A percentile compares a stretch with the other conserved stretches of the same genome.
These are phyloP conservation scores for Saturnispora sekii DNA, from an alignment of 805 yeast species.

Conservation along the genomic window DNA sequence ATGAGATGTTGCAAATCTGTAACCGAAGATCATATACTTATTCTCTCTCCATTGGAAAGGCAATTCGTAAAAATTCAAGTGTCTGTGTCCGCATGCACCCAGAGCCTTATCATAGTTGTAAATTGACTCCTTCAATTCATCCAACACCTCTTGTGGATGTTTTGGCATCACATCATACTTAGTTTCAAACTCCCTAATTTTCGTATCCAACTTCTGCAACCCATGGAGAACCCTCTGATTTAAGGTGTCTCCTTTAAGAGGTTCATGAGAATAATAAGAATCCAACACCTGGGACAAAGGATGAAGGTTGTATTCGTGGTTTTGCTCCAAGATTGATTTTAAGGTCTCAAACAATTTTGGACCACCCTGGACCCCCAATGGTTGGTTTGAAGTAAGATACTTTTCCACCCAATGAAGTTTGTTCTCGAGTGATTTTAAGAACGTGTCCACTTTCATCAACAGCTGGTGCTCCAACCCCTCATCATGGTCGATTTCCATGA, in stretches of 20 bases:
- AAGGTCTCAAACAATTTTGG: conserved; percentile 20
- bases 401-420: conserved; percentile 23
- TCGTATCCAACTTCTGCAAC: conserved; percentile 31
- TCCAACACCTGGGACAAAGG: conserved; percentile 24
- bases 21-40: conserved; percentile 73
- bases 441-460: conserved; percentile 22
- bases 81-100: conserved; percentile 32
- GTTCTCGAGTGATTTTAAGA: conserved; percentile 22
- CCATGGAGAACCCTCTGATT: conserved; percentile 26
- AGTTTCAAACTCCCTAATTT: conserved; percentile 31
- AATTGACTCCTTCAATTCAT: conserved; percentile 27
- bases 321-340: conserved; percentile 17
- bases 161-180: conserved; percentile 22
- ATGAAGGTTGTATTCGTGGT: conserved; percentile 20
- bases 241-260: conserved; percentile 6
- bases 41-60: conserved; percentile 94
- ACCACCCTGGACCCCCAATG: conserved; percentile 10
- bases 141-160: conserved; percentile 21
- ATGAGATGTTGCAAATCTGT: conserved; percentile 67
- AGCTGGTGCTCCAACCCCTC: conserved; percentile 20
- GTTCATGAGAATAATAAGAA: conserved; percentile 20
- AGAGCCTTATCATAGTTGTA: conserved; percentile 41
- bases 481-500: not conserved
- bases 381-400: conserved; percentile 14
- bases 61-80: conserved; percentile 73